Evolutionary conservation across 139 green algal genomes (phyloP).

Genomic region (Coccomyxa sp.): DNA sequence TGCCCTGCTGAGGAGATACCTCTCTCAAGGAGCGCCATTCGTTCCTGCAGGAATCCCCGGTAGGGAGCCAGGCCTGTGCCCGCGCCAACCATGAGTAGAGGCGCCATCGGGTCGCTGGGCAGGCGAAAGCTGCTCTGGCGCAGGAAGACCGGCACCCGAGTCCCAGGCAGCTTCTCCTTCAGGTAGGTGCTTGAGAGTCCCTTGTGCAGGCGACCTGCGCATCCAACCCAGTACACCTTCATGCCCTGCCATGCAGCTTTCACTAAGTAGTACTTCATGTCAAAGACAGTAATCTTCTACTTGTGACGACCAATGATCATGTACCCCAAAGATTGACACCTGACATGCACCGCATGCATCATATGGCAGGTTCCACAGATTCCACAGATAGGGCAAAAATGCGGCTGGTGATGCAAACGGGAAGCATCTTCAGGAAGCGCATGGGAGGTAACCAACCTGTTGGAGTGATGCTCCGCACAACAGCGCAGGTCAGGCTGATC

Average conservation of each 20-base stretch:
- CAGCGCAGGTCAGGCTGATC: constrained; percentile 81
- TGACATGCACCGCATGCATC: too few species aligned
- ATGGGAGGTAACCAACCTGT: constrained; percentile 25
- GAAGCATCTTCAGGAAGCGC: too few species aligned
- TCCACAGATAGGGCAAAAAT: too few species aligned
- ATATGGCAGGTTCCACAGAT: too few species aligned
- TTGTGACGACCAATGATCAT: too few species aligned
- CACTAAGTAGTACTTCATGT: too few species aligned
- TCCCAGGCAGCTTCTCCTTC: background rate
- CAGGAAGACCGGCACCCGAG: constrained; percentile 54
- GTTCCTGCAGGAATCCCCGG: constrained; percentile 94
- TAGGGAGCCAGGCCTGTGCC: constrained; percentile 96
- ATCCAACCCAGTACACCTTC: too few species aligned
- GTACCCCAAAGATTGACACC: too few species aligned
- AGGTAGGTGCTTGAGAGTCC: constrained; percentile 44
- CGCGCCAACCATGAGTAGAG: constrained; percentile 95
- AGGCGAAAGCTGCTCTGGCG: constrained; percentile 85
- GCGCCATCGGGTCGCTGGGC: constrained; percentile 53
- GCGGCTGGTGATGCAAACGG: too few species aligned
- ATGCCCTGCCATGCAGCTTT: too few species aligned
- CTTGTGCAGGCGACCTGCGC: constrained; percentile 48
- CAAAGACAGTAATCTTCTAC: too few species aligned
- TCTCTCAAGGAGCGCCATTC: constrained; percentile 27
- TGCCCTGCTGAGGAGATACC: too few species aligned
- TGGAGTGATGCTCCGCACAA: constrained; percentile 66